phyloP scores from a whole-genome alignment of 352 stramenopile species.

The Globisporangium lucens region DNA sequence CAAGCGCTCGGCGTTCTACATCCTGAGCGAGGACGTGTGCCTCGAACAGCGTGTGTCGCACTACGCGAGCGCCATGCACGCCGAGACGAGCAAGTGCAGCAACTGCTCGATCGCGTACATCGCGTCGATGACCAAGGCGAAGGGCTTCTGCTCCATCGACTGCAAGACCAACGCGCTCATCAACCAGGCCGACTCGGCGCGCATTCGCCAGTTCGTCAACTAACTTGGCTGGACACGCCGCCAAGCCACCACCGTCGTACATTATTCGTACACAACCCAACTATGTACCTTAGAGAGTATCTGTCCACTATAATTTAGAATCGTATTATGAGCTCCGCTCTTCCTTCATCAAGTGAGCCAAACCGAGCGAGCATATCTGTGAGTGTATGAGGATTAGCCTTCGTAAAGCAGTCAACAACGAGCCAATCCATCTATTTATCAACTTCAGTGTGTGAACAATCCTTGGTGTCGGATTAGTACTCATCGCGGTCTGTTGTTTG shows the following conservation, averaged over 20 bases:
- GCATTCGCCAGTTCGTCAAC: constrained; percentile 51
- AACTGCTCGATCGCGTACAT: constrained; percentile 79
- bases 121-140: constrained; percentile 49
- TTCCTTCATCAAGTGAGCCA: not conserved
- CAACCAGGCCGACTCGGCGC: constrained; percentile 66
- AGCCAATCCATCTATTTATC: not conserved
- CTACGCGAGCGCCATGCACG: constrained; percentile 64
- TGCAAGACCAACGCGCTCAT: constrained; percentile 84
- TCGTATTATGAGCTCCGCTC: constrained; percentile 17
- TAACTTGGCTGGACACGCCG: constrained; percentile 14
- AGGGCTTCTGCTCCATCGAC: constrained; percentile 85
- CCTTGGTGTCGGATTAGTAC: too few relatives aligned
- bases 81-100: constrained; percentile 77
- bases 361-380: constrained; percentile 2
- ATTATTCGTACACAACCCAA: not conserved
- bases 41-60: constrained; percentile 55
- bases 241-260: not conserved
- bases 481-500: too few relatives aligned
- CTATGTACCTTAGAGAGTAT: constrained; percentile 18
- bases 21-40: constrained; percentile 63
- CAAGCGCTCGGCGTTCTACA: constrained; percentile 59
- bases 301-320: constrained; percentile 20
- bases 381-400: not conserved
- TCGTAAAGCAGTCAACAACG: not conserved
- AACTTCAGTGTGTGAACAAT: too few relatives aligned